phyloP scores from a whole-genome alignment of 1,139 yeast genomes.

The Groenewaldozyma sp. region DNA sequence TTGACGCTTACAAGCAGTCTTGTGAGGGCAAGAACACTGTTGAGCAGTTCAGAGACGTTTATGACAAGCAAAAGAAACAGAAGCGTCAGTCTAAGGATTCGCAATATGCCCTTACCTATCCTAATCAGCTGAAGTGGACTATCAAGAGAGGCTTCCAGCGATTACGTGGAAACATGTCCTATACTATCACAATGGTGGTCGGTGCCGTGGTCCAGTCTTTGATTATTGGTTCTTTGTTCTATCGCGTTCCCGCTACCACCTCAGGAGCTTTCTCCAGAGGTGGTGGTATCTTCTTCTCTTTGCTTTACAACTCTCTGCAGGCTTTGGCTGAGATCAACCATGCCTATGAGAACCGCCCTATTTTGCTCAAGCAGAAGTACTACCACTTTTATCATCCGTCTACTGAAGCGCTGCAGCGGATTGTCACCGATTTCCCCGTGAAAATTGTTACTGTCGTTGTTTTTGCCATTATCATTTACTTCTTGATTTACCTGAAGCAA shows the following conservation, averaged over 20 bases:
- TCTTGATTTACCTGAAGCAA: slow-evolving; percentile 47
- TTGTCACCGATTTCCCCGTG: slow-evolving; percentile 50
- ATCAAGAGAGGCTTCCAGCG: slow-evolving; percentile 47
- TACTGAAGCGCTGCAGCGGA: slow-evolving; percentile 55
- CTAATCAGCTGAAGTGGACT: slow-evolving; percentile 37
- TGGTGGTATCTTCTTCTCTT: slow-evolving; percentile 48
- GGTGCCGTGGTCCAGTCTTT: slow-evolving; percentile 47
- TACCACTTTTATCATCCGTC: slow-evolving; percentile 59
- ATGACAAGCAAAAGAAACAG: slow-evolving; percentile 36
- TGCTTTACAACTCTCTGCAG: slow-evolving; percentile 47
- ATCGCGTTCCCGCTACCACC: slow-evolving; percentile 40
- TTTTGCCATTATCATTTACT: slow-evolving; percentile 44
- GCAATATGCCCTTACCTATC: slow-evolving; percentile 38
- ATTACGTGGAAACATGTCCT: slow-evolving; percentile 46
- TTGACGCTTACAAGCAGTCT: slow-evolving; percentile 34
- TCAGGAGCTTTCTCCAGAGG: slow-evolving; percentile 48
- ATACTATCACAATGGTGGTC: slow-evolving; percentile 39
- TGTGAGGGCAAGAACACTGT: slow-evolving; percentile 35
- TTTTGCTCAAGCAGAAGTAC: slow-evolving; percentile 51
- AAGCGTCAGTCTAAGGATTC: slow-evolving; percentile 37
- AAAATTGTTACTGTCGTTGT: slow-evolving; percentile 39
- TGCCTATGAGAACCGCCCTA: slow-evolving; percentile 48
- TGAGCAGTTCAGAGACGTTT: slow-evolving; percentile 28
- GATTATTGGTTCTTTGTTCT: slow-evolving; percentile 48
- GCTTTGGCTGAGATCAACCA: slow-evolving; percentile 51